These are phyloP conservation scores for Suillus alpinus DNA, from an alignment of 768 basidiomycete genomes.

Conservation along the genomic window DNA sequence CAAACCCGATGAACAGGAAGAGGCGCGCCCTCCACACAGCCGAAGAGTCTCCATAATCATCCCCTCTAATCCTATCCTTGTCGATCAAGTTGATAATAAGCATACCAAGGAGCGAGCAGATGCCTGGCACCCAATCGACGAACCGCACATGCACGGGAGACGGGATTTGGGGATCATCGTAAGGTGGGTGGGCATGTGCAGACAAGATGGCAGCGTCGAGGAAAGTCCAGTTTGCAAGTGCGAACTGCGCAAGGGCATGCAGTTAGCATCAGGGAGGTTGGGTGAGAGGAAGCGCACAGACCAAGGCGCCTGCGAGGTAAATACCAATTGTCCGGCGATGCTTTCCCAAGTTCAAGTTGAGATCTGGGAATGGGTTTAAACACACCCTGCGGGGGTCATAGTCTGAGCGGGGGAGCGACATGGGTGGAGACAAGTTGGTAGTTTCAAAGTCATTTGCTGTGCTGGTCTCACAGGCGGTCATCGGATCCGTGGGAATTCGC, in stretches of 20 bases:
- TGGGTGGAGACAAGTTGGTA: constrained; percentile 19
- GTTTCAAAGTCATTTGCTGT: background rate
- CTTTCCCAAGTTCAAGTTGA: constrained; percentile 69
- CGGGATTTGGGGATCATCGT: constrained; percentile 64
- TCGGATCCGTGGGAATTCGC: background rate
- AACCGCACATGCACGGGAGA: constrained; percentile 83
- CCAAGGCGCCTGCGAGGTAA: constrained; percentile 88
- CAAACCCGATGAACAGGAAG: constrained; percentile 92
- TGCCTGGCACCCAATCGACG: constrained; percentile 96
- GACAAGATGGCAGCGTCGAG: constrained; percentile 91
- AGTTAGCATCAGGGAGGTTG: background rate
- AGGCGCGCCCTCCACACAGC: constrained; percentile 91
- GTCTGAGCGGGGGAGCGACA: constrained; percentile 66
- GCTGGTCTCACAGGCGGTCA: background rate
- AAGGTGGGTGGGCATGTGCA: constrained; percentile 76
- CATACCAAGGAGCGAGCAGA: constrained; percentile 91
- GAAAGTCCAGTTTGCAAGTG: constrained; percentile 93
- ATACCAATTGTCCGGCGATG: constrained; percentile 83
- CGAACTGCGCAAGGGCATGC: constrained; percentile 59
- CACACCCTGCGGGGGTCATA: constrained; percentile 90
- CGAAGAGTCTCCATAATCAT: constrained; percentile 78
- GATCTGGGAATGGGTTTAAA: constrained; percentile 79
- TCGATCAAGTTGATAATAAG: constrained; percentile 92
- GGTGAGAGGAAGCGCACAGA: constrained; percentile 42
- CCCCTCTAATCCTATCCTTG: constrained; percentile 82